phyloP scores from a whole-genome alignment of 2,329 filamentous ascomycete genomes.

The Fusarium tupiense region DNA sequence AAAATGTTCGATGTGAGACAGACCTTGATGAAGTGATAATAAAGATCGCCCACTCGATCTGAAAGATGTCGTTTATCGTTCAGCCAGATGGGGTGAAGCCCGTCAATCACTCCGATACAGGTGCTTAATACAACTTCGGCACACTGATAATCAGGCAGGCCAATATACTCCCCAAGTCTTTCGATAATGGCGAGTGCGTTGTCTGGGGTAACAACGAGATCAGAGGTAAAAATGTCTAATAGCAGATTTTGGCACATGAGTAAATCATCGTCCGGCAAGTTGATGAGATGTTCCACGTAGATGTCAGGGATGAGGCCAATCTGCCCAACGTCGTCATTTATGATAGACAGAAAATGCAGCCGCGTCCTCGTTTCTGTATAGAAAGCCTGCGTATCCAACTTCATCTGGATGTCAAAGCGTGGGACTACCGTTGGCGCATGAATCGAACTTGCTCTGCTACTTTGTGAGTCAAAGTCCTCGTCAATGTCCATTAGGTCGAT shows the following conservation, averaged over 20 bases:
- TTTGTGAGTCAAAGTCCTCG: slow-evolving; percentile 69
- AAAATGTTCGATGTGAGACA: slow-evolving; percentile 74
- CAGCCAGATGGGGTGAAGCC: slow-evolving; percentile 71
- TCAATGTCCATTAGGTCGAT: slow-evolving; percentile 74
- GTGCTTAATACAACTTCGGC: slow-evolving; percentile 78
- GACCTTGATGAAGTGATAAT: slow-evolving; percentile 77
- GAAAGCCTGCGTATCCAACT: slow-evolving; percentile 57
- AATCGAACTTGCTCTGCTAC: slow-evolving; percentile 56
- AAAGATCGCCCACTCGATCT: slow-evolving; percentile 78
- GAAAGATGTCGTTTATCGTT: slow-evolving; percentile 67
- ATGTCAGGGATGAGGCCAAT: slow-evolving; percentile 60
- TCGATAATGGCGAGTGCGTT: slow-evolving; percentile 60
- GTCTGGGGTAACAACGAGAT: slow-evolving; percentile 60
- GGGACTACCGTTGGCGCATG: slow-evolving; percentile 55
- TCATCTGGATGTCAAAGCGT: slow-evolving; percentile 56
- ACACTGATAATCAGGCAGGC: slow-evolving; percentile 69
- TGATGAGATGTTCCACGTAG: slow-evolving; percentile 62
- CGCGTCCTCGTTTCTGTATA: slow-evolving; percentile 58
- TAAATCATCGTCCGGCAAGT: slow-evolving; percentile 62
- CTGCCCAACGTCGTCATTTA: slow-evolving; percentile 56
- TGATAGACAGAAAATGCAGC: slow-evolving; percentile 55
- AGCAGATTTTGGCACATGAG: slow-evolving; percentile 61
- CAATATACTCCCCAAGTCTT: slow-evolving; percentile 61
- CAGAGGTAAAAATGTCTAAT: slow-evolving; percentile 63
- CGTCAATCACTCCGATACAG: slow-evolving; percentile 74